Conservation (phyloP, 495 filamentous ascomycete genomes). For the Aspergillus avenaceus region DNA sequence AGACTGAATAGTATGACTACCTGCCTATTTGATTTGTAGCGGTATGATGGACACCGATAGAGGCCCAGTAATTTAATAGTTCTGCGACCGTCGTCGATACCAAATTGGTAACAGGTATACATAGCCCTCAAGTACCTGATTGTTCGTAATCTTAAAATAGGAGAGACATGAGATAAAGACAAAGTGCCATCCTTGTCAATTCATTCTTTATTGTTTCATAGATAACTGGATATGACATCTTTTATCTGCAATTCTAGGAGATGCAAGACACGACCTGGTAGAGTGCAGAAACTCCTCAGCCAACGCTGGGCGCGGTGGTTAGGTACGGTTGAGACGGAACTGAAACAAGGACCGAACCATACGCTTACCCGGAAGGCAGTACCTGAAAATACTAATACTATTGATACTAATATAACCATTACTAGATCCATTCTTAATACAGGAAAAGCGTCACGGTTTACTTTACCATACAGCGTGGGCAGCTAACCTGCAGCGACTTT, state of each 20-base stretch:
- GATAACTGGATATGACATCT: not conserved
- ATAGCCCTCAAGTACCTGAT: no score
- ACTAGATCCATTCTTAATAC: conserved; percentile 6
- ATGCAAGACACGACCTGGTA: not conserved
- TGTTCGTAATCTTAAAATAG: not conserved
- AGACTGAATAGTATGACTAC: not conserved
- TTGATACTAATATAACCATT: not conserved
- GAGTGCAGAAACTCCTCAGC: not conserved
- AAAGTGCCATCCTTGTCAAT: not conserved
- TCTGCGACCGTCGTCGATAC: not conserved
- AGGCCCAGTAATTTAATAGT: conserved; percentile 5
- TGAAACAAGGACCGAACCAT: conserved; percentile 17
- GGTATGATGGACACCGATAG: not conserved
- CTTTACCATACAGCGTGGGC: conserved; percentile 16
- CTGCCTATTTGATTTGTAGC: not conserved
- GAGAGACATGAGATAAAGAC: not conserved
- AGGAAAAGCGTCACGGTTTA: conserved; percentile 16
- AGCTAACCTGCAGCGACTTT: conserved; percentile 24
- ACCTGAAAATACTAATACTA: not conserved
- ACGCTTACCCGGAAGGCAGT: conserved; percentile 2
- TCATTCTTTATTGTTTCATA: conserved; percentile 2
- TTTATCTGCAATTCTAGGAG: conserved; percentile 4
- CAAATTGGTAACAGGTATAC: no score
- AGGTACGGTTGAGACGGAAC: conserved; percentile 17
- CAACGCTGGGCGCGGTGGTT: conserved; percentile 4